phyloP scores from a whole-genome alignment of 2,329 filamentous ascomycete species.

The Pseudocercospora eumusae region DNA sequence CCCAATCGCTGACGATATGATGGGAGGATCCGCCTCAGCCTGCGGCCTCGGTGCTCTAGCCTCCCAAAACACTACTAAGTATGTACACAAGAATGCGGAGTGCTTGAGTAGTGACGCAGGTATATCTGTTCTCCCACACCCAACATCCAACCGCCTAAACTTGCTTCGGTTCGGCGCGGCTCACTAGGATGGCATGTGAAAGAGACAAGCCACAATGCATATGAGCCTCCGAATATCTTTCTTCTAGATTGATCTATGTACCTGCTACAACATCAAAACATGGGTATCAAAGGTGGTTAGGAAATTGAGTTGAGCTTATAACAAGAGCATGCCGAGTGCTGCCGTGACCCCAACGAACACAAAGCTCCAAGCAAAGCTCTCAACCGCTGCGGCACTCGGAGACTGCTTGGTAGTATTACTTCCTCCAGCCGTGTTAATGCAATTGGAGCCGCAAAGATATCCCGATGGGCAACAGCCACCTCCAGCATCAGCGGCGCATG shows the following conservation, averaged over 20 bases:
- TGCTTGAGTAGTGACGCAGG: conserved; percentile 6
- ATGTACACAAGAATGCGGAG: conserved; percentile 4
- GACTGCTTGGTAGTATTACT: conserved; percentile 53
- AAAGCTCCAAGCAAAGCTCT: conserved; percentile 37
- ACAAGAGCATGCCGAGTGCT: conserved; percentile 44
- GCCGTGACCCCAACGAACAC: conserved; percentile 35
- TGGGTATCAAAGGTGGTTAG: conserved; percentile 6
- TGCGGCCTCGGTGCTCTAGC: background rate
- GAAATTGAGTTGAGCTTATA: conserved; percentile 31
- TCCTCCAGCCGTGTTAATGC: conserved; percentile 61
- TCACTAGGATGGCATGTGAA: conserved; percentile 14
- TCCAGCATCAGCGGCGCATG: conserved; percentile 64
- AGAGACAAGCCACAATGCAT: background rate
- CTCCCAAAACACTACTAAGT: background rate
- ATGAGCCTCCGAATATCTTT: background rate
- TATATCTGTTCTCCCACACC: background rate
- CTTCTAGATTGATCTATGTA: conserved; percentile 4
- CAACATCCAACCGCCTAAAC: background rate
- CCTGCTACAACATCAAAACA: background rate
- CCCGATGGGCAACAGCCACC: conserved; percentile 84
- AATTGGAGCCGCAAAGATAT: conserved; percentile 71
- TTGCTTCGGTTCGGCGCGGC: conserved; percentile 5
- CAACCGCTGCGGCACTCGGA: conserved; percentile 41
- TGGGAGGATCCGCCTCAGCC: no score
- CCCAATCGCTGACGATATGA: conserved; percentile 3